A percentile compares a stretch with the other conserved stretches of the same genome.
Conservation (phyloP, 129 eudicot species). For the Gnaphalium uliginosum region DNA sequence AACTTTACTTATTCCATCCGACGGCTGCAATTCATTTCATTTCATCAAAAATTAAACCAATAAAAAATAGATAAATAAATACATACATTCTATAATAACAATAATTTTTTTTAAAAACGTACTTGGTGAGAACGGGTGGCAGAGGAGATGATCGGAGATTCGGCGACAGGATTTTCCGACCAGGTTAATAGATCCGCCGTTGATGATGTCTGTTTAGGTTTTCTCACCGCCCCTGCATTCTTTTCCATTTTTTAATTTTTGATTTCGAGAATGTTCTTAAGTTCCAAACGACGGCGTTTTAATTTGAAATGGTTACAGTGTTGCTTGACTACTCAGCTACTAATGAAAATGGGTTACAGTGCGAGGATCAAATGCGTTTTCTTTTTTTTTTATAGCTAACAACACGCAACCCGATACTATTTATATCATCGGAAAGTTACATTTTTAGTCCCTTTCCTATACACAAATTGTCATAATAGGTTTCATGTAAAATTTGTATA, state of each 20-base stretch:
- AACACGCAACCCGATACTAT: too few relatives aligned
- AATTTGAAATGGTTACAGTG: too few relatives aligned
- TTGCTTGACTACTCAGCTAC: too few relatives aligned
- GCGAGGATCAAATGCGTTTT: too few relatives aligned
- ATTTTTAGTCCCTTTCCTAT: too few relatives aligned
- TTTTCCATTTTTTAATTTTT: constrained; percentile 44
- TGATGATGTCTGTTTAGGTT: constrained; percentile 77
- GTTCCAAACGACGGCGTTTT: too few relatives aligned
- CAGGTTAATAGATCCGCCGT: constrained; percentile 97
- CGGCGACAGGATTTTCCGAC: constrained; percentile 73
- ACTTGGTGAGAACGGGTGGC: constrained; percentile 60
- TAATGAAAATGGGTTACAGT: not conserved
- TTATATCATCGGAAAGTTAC: too few relatives aligned
- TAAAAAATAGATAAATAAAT: not conserved
- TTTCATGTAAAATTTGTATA: too few relatives aligned
- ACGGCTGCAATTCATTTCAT: constrained; percentile 55
- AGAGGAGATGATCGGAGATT: constrained; percentile 43
- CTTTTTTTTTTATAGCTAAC: too few relatives aligned
- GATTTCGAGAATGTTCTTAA: constrained; percentile 24
- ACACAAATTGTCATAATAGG: too few relatives aligned
- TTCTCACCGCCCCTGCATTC: constrained; percentile 71
- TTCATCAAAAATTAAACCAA: not conserved
- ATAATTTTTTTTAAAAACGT: too few relatives aligned
- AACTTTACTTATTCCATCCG: constrained; percentile 93
- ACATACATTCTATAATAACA: not conserved